Evolutionary conservation across 1,284 basidiomycete species (phyloP), one percentile per base, ranked within the genome.

Genomic region (Cutaneotrichosporon sp.): DNA sequence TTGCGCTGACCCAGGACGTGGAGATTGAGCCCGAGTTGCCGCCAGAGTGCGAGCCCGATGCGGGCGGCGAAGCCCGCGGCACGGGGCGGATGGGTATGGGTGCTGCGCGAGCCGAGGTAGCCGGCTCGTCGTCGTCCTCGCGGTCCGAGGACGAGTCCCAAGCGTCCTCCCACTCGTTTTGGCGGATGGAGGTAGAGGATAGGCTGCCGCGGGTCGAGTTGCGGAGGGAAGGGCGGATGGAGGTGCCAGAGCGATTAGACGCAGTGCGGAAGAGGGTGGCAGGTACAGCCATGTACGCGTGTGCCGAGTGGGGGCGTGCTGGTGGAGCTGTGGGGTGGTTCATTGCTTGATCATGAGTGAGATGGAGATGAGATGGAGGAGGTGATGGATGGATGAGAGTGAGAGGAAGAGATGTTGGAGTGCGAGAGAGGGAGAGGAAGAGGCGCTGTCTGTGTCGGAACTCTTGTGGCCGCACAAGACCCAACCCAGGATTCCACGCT

Each of bases 71-170:
- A 5, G 25, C 7, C 14, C 47, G 24, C 18, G 56, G 18, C 16
- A n/a, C 13, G n/a, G n/a, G n/a, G 38, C 53, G 34, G 47, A 59
- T 63, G 24, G 59, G 59, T 52, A 67, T 63, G 13, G 63, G 60
- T 13, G 54, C 63, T 4, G 66, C 42, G 22, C 25, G 42, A 2
- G 59, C 55, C 13, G 42, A 29, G 25, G 54, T 45, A 6, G 31
- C 31, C 2, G 50, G 51, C 14, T 49, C 60, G 72, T 58, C 63
- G 16, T 69, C 68, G 52, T 78, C 76, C 75, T 92, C 91, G 50
- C 87, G 87, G 78, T 93, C 91, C 4, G 91, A 92, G 59, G 84
- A 84, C 69, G 88, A 89, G 81, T 94, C 91, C 91, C 92, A 94
- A 50, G 87, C 91, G 75, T 94, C 91, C 68, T 94, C 91, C 59